A percentile compares a stretch with the other conserved stretches of the same genome.
phyloP scores from a whole-genome alignment of 2,329 filamentous ascomycete genomes.

The Colletotrichum neosansevieriae region DNA sequence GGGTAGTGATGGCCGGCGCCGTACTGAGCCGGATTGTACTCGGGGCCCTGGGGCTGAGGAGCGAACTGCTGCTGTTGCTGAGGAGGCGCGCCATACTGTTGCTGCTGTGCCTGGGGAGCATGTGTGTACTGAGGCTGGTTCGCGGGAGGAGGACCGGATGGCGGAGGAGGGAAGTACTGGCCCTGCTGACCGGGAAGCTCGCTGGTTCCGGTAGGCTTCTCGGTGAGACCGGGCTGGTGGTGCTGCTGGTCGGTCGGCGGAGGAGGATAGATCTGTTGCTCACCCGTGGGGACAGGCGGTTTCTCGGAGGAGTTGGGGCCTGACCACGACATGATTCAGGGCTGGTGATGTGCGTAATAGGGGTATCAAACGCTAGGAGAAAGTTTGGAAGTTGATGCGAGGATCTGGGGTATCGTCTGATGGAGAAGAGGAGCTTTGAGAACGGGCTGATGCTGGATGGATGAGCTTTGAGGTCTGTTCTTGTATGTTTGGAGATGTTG shows the following conservation, averaged over 20 bases:
- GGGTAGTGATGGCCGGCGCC: constrained; percentile 33
- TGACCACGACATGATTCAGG: constrained; percentile 32
- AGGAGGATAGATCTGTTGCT: constrained; percentile 39
- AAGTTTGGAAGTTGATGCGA: constrained; percentile 4
- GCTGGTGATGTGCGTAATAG: neutral
- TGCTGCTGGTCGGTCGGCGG: constrained; percentile 26
- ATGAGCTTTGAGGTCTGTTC: neutral
- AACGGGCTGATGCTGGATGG: neutral
- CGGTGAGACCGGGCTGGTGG: constrained; percentile 14
- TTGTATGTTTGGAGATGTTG: constrained; percentile 23
- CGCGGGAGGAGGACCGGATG: constrained; percentile 34
- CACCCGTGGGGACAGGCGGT: constrained; percentile 34
- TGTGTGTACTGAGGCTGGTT: constrained; percentile 35
- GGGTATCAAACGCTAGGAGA: constrained; percentile 1
- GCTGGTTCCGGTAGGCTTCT: constrained; percentile 24
- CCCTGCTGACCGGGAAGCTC: constrained; percentile 22
- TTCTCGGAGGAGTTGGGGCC: constrained; percentile 35
- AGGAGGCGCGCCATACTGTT: neutral
- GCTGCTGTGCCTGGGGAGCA: constrained; percentile 26
- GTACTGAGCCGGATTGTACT: constrained; percentile 35
- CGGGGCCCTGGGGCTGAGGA: constrained; percentile 16
- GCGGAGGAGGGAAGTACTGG: constrained; percentile 40
- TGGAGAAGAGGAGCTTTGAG: neutral
- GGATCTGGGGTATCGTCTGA: constrained; percentile 21
- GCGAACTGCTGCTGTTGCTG: constrained; percentile 16